These are phyloP conservation scores for Piper betle DNA, from an alignment of 164 flowering plant species.

Conservation along the genomic window DNA sequence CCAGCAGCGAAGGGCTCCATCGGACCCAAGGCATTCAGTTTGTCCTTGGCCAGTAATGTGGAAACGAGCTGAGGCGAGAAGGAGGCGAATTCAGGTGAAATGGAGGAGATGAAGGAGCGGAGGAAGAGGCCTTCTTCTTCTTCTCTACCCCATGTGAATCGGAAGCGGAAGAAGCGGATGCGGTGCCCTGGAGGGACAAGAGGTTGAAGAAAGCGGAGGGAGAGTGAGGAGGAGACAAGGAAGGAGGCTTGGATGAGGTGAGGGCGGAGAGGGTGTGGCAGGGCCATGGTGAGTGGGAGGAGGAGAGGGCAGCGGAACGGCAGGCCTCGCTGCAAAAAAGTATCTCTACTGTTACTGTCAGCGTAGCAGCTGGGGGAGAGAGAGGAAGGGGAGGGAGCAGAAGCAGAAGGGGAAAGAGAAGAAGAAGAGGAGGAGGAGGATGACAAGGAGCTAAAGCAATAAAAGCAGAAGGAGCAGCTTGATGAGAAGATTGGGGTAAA, in stretches of 20 bases:
- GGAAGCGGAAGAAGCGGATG: too few species aligned
- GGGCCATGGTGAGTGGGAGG: constrained; percentile 57
- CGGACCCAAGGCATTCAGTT: constrained; percentile 61
- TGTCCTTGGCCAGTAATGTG: constrained; percentile 56
- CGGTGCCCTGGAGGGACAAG: constrained; percentile 54
- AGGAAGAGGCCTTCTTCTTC: too few species aligned
- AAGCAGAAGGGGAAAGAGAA: too few species aligned
- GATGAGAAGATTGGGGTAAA: constrained; percentile 36
- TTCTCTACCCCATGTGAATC: too few species aligned
- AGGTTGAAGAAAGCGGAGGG: constrained; percentile 43
- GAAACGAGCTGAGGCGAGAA: constrained; percentile 37
- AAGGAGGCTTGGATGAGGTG: constrained; percentile 44
- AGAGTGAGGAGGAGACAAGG: constrained; percentile 51
- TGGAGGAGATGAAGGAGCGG: constrained; percentile 31
- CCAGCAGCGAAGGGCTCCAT: constrained; percentile 49
- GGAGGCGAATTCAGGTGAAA: constrained; percentile 10
- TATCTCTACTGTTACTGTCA: too few species aligned
- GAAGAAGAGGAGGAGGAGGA: background rate
- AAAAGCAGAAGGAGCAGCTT: constrained; percentile 22
- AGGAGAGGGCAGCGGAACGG: constrained; percentile 23
- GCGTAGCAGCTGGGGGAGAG: too few species aligned
- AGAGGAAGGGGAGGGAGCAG: too few species aligned
- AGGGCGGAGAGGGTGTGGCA: constrained; percentile 37
- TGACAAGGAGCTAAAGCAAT: constrained; percentile 37
- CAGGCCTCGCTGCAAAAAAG: constrained; percentile 32